Conservation (phyloP, 768 basidiomycete genomes). For the Inosperma sp. region DNA sequence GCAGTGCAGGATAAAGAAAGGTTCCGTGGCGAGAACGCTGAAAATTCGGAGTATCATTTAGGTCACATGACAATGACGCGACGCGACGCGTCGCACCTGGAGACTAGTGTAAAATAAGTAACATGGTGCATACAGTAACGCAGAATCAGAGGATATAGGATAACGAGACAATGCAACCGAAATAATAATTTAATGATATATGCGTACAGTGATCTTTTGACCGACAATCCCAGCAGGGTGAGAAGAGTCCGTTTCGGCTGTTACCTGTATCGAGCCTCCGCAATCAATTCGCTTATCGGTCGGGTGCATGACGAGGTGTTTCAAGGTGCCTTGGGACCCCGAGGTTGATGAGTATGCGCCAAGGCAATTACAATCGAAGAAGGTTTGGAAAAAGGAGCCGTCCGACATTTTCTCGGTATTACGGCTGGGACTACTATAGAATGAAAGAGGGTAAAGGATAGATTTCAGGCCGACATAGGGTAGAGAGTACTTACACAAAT, state of each 20-base stretch:
- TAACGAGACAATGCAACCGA: neutral
- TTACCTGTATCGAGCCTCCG: neutral
- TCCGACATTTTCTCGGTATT: neutral
- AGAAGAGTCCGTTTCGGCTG: constrained; percentile 2
- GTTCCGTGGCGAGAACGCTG: neutral
- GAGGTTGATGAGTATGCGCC: neutral
- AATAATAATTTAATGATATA: neutral
- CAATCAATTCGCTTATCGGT: neutral
- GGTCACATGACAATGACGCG: neutral
- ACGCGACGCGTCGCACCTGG: neutral
- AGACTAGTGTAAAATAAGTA: neutral
- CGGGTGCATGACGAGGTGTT: neutral
- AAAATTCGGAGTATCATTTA: neutral
- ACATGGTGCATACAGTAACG: neutral
- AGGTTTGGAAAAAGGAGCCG: neutral
- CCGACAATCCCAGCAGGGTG: constrained; percentile 1
- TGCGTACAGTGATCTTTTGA: neutral
- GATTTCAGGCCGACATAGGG: neutral
- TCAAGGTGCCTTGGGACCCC: neutral
- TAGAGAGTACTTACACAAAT: neutral
- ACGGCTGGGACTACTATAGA: neutral
- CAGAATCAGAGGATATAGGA: neutral
- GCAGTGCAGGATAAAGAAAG: too few species aligned
- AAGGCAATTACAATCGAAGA: neutral
- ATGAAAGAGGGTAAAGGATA: neutral